phyloP scores from a whole-genome alignment of 2,329 filamentous ascomycete species.

The Botrytis deweyae region DNA sequence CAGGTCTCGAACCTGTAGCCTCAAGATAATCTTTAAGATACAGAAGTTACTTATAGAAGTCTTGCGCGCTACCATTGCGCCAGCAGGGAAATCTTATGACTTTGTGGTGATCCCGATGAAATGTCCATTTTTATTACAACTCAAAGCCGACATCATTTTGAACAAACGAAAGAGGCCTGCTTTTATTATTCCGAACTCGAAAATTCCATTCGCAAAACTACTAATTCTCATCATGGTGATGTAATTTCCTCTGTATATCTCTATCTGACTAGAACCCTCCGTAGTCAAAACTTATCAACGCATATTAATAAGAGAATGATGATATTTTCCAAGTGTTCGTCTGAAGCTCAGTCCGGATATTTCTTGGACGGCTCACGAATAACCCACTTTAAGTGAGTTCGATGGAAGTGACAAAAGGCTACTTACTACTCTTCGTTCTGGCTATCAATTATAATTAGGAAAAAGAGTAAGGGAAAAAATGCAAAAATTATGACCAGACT shows the following conservation, averaged over 20 bases:
- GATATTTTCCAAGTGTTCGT: not conserved
- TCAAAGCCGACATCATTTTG: not conserved
- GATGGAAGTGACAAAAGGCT: not conserved
- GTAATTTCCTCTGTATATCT: not conserved
- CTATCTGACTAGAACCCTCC: too few species aligned
- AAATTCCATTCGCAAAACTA: not conserved
- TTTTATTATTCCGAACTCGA: not conserved
- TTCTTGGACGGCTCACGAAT: not conserved
- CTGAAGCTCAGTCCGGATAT: not conserved
- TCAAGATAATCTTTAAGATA: not conserved
- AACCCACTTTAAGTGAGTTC: not conserved
- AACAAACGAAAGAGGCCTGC: not conserved
- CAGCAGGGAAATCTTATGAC: conserved; percentile 7
- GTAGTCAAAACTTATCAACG: not conserved
- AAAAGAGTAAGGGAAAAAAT: not conserved
- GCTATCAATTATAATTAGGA: too few species aligned
- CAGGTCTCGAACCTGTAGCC: conserved; percentile 7
- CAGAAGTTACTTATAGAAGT: not conserved
- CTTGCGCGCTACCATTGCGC: conserved; percentile 19
- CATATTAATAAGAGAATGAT: not conserved
- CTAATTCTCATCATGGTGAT: not conserved
- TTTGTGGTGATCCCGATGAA: rapidly evolving
- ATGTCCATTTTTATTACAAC: not conserved
- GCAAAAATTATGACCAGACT: conserved; percentile 10
- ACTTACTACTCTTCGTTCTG: too few species aligned